Percentiles rank a stretch among this genome's conserved stretches.
Evolutionary conservation across 2,329 filamentous ascomycete species (phyloP).

Genomic region (Phyllosticta citribraziliensis): DNA sequence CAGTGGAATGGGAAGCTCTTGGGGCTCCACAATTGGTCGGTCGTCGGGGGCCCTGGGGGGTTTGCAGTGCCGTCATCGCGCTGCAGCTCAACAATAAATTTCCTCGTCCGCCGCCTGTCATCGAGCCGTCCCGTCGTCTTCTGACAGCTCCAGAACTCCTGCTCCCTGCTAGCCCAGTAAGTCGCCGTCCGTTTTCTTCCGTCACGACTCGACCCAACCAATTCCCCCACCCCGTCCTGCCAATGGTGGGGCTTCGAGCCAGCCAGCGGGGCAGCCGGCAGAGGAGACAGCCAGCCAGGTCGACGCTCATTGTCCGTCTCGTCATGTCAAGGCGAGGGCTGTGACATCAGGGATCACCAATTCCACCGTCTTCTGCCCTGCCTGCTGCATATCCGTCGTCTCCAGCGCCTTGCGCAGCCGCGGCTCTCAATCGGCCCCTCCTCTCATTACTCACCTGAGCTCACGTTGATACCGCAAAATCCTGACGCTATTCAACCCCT

Average conservation of each 20-base stretch:
- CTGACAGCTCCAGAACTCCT: neutral
- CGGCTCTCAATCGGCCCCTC: conserved; percentile 7
- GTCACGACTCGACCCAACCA: neutral
- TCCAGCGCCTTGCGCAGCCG: neutral
- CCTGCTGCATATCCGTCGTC: neutral
- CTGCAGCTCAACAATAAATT: conserved; percentile 1
- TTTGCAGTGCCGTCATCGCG: neutral
- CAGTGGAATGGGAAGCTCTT: neutral
- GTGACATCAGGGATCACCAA: neutral
- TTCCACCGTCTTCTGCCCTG: neutral
- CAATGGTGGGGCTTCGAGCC: neutral
- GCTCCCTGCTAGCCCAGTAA: neutral
- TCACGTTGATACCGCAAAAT: conserved; percentile 5
- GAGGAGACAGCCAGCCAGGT: neutral
- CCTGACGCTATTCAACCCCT: neutral
- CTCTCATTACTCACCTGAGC: conserved; percentile 6
- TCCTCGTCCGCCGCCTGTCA: neutral
- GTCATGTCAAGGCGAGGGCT: too few species aligned
- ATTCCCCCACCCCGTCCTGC: neutral
- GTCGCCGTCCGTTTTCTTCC: neutral
- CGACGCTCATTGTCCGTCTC: neutral
- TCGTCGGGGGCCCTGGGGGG: neutral
- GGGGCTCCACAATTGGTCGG: neutral
- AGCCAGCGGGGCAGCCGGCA: neutral
- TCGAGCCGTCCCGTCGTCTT: neutral